These are phyloP conservation scores for Dichotomocladium elegans DNA, from an alignment of 371 early-diverging fungal species.

Conservation along the genomic window DNA sequence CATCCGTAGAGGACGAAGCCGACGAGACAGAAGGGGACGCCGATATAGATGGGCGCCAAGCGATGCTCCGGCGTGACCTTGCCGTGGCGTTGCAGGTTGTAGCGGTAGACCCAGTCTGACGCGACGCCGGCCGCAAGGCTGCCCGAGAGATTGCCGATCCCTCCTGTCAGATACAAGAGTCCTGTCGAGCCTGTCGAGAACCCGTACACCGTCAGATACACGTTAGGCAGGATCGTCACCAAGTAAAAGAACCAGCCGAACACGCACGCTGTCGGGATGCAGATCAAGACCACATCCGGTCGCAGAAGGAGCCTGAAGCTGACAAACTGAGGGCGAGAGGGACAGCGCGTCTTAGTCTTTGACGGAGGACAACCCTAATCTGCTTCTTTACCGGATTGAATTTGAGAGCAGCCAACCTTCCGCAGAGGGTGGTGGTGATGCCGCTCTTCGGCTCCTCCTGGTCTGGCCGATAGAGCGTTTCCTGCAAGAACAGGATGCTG, in stretches of 20 bases:
- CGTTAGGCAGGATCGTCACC: constrained; percentile 42
- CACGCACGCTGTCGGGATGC: constrained; percentile 22
- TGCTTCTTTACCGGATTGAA: constrained; percentile 44
- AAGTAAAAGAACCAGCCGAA: constrained; percentile 52
- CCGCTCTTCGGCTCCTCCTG: not conserved
- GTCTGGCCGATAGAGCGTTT: constrained; percentile 34
- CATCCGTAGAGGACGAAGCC: constrained; percentile 37
- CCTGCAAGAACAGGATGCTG: constrained; percentile 44
- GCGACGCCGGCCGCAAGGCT: constrained; percentile 37
- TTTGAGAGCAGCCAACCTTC: constrained; percentile 11
- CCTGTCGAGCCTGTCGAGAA: constrained; percentile 47
- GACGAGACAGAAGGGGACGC: constrained; percentile 16
- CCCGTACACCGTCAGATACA: constrained; percentile 30
- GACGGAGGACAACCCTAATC: too few species aligned
- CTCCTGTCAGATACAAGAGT: constrained; percentile 45
- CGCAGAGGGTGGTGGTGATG: not conserved
- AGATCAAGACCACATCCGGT: constrained; percentile 15
- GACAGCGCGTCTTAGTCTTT: too few species aligned
- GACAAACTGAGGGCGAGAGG: too few species aligned
- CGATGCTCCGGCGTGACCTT: constrained; percentile 15
- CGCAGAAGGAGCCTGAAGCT: constrained; percentile 21
- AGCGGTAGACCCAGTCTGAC: constrained; percentile 20
- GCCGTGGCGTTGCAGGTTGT: constrained; percentile 13
- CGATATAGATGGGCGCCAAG: constrained; percentile 21
- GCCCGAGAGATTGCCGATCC: constrained; percentile 46